Evolutionary conservation across 2,329 filamentous ascomycete species (phyloP), one percentile per base, ranked within the genome.

Genomic region (Trichoderma sp.): DNA sequence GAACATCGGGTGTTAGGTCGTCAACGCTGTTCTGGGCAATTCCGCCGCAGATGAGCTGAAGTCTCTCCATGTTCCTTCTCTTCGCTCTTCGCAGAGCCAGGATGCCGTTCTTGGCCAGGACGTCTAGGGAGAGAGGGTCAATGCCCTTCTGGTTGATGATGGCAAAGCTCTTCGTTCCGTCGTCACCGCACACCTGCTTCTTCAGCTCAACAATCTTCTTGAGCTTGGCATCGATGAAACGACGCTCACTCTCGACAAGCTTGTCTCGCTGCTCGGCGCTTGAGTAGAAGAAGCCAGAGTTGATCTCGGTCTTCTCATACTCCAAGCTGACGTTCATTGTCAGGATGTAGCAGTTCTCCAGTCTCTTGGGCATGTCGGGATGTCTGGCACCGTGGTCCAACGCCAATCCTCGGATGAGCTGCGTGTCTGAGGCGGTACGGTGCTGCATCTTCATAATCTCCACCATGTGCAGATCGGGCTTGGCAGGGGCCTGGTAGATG

Each of bases 391-490:
- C 97, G 85, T 99, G 97, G 82, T 99, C 97, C 77, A 99, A 88
- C 11, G 95, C 97, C 75, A 99, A 89, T 76, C 97, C 97, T 78
- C 94, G 92, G 84, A 99, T 98, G 76, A 99, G 91, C 85, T 98
- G 95, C 75, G 97, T 99, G 85, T 99, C 97, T 38, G 97, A 94
- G 76, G 96, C 95, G 71, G 94, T 95, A 80, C 96, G 94, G 88
- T 99, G 97, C 87, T 99, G 97, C 96, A 99, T 98, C 85, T 97
- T 98, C 97, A 99, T 99, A 81, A 99, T 98, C 86, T 99, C 97
- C 79, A 99, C 90, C 97, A 99, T 99, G 88, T 98, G 96, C 82
- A 99, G 86, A 86, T 99, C 97, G 75, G 97, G 97, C 88, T 98
- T 98, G 77, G 91, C 92, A 31, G 94, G 94, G 21, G 94, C 88